These are phyloP conservation scores for Colletotrichum cereale DNA, from an alignment of 2,329 filamentous ascomycete genomes.

Conservation along the genomic window DNA sequence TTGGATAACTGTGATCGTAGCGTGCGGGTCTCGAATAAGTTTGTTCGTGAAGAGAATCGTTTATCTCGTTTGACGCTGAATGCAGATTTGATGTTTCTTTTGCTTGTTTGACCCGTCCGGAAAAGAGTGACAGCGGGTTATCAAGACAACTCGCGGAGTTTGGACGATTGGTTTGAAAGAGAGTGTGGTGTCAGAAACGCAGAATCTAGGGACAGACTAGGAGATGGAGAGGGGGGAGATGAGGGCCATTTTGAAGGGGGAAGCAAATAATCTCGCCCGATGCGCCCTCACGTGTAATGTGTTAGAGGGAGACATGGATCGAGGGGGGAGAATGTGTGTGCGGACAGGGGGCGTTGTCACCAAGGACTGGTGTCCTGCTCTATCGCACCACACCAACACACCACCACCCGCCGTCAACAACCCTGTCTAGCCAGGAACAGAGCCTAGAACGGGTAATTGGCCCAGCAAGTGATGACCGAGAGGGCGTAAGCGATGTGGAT, in stretches of 20 bases:
- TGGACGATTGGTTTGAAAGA: conserved; percentile 34
- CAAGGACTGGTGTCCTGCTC: conserved; percentile 14
- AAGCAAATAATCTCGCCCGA: conserved; percentile 34
- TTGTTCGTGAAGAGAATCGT: conserved; percentile 19
- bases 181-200: conserved; percentile 21
- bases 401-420: conserved; percentile 10
- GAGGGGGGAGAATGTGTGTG: conserved; percentile 4
- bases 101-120: conserved; percentile 35
- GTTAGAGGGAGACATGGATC: conserved; percentile 29
- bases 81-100: conserved; percentile 6
- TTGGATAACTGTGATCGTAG: conserved; percentile 5
- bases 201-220: neutral
- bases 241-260: conserved; percentile 38
- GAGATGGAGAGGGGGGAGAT: conserved; percentile 30
- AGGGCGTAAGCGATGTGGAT: conserved; percentile 22
- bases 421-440: conserved; percentile 39
- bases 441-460: conserved; percentile 26
- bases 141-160: conserved; percentile 36
- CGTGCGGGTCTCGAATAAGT: neutral
- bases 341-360: conserved; percentile 31
- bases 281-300: conserved; percentile 9
- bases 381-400: conserved; percentile 18
- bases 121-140: conserved; percentile 42
- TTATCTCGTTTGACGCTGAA: conserved; percentile 27
- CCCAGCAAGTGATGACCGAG: conserved; percentile 34